A percentile compares a stretch with the other conserved stretches of the same genome.
Evolutionary conservation across 2,329 filamentous ascomycete species (phyloP).

Genomic region (Cercospora sesami): DNA sequence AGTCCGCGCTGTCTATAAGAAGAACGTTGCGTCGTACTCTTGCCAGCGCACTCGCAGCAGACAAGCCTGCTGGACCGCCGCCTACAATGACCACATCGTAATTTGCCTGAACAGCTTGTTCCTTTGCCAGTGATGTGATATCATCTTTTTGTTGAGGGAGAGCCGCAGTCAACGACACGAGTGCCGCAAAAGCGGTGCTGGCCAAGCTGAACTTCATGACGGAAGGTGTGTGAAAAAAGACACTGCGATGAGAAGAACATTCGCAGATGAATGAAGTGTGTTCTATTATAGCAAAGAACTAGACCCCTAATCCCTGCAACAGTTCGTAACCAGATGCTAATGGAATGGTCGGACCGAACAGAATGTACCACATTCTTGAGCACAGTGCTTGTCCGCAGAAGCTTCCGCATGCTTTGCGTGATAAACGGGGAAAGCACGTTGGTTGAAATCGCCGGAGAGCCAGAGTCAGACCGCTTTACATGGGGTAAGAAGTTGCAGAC

Average conservation of each 20-base stretch:
- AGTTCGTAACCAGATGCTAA: neutral
- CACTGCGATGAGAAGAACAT: neutral
- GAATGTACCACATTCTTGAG: neutral
- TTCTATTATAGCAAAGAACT: neutral
- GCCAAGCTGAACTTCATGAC: slow-evolving; percentile 15
- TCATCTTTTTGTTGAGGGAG: neutral
- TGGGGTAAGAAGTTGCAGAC: neutral
- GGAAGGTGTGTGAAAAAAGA: neutral
- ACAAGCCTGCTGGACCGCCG: slow-evolving; percentile 28
- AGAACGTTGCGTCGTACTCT: slow-evolving; percentile 27
- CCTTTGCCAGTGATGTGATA: neutral
- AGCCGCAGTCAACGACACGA: neutral
- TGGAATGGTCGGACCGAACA: neutral
- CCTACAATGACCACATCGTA: slow-evolving; percentile 23
- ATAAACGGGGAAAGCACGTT: slow-evolving; percentile 5
- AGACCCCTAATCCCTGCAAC: neutral
- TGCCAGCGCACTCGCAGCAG: slow-evolving; percentile 27
- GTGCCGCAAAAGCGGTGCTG: slow-evolving; percentile 5
- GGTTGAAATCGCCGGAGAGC: neutral
- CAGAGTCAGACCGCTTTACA: neutral
- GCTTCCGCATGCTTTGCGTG: neutral
- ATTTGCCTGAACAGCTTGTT: slow-evolving; percentile 10
- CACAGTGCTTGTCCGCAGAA: neutral
- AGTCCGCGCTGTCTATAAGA: slow-evolving; percentile 27
- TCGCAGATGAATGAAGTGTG: neutral